Base-by-base conservation (phyloP, 2,329 filamentous ascomycete genomes). In the Fusarium sp. region DNA sequence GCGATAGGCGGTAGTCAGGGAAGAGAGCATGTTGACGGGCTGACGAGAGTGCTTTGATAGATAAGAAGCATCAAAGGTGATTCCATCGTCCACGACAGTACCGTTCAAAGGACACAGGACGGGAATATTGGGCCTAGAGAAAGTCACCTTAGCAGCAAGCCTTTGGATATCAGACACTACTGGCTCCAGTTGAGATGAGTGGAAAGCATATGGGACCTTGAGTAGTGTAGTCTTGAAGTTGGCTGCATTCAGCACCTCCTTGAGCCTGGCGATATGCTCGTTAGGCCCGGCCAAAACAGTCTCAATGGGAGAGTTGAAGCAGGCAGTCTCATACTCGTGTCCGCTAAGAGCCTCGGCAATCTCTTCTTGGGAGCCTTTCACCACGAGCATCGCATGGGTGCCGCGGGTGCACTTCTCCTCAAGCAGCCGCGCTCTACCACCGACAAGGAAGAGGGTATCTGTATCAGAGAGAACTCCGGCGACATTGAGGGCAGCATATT, bases 361-460 rank as follows among this genome's bases (percentile, higher is more conserved):
- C 54, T 25, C 68, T 2, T 46, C 44, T 61, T 57, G 38, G 0
- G 43, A 65, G 39, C 53, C 52, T 58, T 72, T 74, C 5, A 77
- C 72, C 3, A 75, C 69, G 7, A 78, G 58, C 76, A 79, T 80
- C 5, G 57, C 59, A 42, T 77, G 73, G 1, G 59, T 73, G 2
- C 73, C 70, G 0, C 58, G 44, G 3, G 77, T 80, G 74, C 88
- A 90, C 54, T 80, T 78, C 26, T 81, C 73, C 60, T 85, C 79
- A 7, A 89, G 77, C 12, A 89, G 72, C 61, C 79, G 72, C 1
- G 88, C 88, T 54, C 89, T 80, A 19, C 76, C 70, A 7, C 88
- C 88, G 6, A 90, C 86, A 0, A 91, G 77, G 40, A 83, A 85
- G 9, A 92, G 77, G 61, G 85, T 82, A 65, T 90, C 87, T 31